phyloP scores from a whole-genome alignment of 768 basidiomycete species.

The Pleurotus djamor region DNA sequence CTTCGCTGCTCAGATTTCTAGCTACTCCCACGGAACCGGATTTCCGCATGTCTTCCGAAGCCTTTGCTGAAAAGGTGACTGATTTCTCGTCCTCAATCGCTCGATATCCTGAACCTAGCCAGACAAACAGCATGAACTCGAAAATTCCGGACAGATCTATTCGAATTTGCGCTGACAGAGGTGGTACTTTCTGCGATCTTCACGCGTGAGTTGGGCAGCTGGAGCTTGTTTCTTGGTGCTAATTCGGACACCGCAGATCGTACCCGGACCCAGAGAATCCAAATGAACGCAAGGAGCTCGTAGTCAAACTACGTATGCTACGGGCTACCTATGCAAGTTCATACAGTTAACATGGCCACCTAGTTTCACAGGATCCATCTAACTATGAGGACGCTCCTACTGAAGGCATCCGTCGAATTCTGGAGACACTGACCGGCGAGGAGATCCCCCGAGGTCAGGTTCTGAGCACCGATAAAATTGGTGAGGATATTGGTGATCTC shows the following conservation, averaged over 20 bases:
- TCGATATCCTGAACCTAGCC: not conserved
- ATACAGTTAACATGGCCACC: not conserved
- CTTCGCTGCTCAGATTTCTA: too few species aligned
- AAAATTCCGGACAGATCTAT: slow-evolving; percentile 72
- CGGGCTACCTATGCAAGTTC: not conserved
- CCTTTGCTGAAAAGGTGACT: not conserved
- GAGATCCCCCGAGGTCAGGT: slow-evolving; percentile 63
- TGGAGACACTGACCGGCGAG: slow-evolving; percentile 74
- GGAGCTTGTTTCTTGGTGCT: not conserved
- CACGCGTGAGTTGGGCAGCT: slow-evolving; percentile 55
- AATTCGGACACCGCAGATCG: slow-evolving; percentile 40
- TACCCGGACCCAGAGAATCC: slow-evolving; percentile 70
- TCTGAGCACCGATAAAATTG: slow-evolving; percentile 82
- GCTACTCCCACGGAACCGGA: not conserved
- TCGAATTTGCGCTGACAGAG: slow-evolving; percentile 84
- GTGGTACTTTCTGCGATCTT: slow-evolving; percentile 92
- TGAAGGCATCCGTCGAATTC: slow-evolving; percentile 85
- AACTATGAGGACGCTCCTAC: slow-evolving; percentile 94
- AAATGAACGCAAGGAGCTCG: slow-evolving; percentile 66
- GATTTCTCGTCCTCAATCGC: not conserved
- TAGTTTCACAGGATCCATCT: slow-evolving; percentile 87
- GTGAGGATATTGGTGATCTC: slow-evolving; percentile 26
- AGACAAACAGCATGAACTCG: slow-evolving; percentile 19
- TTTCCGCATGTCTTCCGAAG: not conserved
- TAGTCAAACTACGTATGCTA: slow-evolving; percentile 78